Evolutionary conservation across 192 early-diverging fungal genomes (phyloP).

Genomic region (Backusella circina): DNA sequence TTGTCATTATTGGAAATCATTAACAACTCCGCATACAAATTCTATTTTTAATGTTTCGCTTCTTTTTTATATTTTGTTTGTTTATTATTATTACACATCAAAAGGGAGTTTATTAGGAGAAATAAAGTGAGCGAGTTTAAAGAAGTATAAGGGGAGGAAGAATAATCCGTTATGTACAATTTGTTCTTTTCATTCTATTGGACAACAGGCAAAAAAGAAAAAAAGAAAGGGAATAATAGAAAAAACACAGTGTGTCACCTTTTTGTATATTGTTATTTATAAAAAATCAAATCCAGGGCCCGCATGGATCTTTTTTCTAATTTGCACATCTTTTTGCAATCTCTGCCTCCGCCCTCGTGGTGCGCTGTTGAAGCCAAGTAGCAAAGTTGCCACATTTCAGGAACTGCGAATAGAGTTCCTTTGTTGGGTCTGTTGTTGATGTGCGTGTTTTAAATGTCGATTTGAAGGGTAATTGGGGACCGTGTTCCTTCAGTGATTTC

Average conservation of each 20-base stretch:
- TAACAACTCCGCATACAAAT: background rate
- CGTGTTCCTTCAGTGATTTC: conserved; percentile 53
- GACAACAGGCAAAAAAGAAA: background rate
- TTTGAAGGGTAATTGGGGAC: conserved; percentile 44
- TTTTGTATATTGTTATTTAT: background rate
- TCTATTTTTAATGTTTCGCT: background rate
- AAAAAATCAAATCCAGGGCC: background rate
- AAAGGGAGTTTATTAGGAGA: background rate
- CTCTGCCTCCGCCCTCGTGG: conserved; percentile 75
- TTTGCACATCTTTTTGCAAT: conserved; percentile 39
- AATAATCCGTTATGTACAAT: too few species aligned
- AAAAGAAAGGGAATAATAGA: background rate
- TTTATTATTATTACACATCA: background rate
- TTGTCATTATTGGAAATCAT: background rate
- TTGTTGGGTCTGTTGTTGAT: conserved; percentile 43
- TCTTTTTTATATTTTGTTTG: background rate
- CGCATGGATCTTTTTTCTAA: background rate
- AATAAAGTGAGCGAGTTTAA: background rate
- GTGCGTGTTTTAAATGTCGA: conserved; percentile 47
- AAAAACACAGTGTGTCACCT: background rate
- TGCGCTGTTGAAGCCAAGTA: conserved; percentile 86
- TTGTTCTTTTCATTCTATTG: too few species aligned
- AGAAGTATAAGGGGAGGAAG: too few species aligned
- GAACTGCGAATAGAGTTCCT: conserved; percentile 86
- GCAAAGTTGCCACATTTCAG: conserved; percentile 95